phyloP scores from a whole-genome alignment of 352 stramenopile species.

The Phytophthora constricta region DNA sequence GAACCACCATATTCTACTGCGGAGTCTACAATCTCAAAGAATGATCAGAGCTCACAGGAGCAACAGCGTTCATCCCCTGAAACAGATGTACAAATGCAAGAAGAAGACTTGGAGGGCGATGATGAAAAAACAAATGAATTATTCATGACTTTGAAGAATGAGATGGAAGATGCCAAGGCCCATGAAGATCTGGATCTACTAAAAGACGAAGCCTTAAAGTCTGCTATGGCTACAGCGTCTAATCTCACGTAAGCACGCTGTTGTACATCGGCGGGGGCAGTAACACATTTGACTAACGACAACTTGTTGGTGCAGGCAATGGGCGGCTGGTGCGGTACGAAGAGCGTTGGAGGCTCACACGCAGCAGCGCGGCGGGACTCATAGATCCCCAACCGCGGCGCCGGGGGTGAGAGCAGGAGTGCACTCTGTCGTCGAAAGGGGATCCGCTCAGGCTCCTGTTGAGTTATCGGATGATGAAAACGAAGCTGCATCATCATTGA shows the following conservation, averaged over 20 bases:
- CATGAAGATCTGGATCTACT: conserved; percentile 69
- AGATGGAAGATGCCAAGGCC: conserved; percentile 76
- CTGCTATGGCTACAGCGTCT: conserved; percentile 79
- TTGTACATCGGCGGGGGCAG: neutral
- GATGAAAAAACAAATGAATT: conserved; percentile 49
- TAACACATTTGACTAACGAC: neutral
- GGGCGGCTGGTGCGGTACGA: conserved; percentile 79
- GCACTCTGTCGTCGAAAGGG: conserved; percentile 2
- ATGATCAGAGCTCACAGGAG: neutral
- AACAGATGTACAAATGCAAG: conserved; percentile 1
- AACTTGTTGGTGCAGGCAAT: conserved; percentile 54
- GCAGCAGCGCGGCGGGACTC: conserved; percentile 38
- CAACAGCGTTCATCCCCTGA: neutral
- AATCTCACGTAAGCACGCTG: conserved; percentile 70
- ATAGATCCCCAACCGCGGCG: conserved; percentile 13
- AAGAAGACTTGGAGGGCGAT: conserved; percentile 5
- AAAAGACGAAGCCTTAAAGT: conserved; percentile 76
- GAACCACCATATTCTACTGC: neutral
- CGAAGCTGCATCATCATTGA: conserved; percentile 1
- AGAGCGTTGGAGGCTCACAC: conserved; percentile 74
- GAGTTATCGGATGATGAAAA: conserved; percentile 29
- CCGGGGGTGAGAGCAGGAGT: neutral
- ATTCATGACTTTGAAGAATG: conserved; percentile 63
- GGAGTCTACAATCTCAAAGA: neutral
- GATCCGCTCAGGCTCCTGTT: conserved; percentile 17